Conservation (phyloP, 1,139 yeast species). For the Scheffersomyces quercinus region DNA sequence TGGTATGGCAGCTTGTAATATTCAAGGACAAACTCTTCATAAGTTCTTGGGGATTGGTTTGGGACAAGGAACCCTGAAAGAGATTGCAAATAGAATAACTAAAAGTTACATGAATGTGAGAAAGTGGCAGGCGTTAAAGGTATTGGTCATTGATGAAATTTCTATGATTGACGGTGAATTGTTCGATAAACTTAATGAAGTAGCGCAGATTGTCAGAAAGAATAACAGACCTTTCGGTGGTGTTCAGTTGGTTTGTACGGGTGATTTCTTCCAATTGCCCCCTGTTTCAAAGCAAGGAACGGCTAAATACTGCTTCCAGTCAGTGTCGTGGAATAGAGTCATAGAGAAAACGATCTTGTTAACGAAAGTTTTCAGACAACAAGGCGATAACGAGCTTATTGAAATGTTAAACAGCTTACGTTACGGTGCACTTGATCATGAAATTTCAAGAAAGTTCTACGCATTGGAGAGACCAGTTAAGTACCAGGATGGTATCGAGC, state of each 20-base stretch:
- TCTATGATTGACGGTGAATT: conserved; percentile 85
- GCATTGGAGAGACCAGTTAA: conserved; percentile 51
- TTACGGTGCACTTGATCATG: conserved; percentile 56
- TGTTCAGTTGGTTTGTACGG: conserved; percentile 79
- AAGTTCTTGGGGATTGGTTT: conserved; percentile 78
- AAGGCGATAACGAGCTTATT: conserved; percentile 65
- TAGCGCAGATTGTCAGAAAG: conserved; percentile 59
- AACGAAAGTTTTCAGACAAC: conserved; percentile 70
- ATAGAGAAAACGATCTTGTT: conserved; percentile 58
- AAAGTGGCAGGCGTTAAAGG: conserved; percentile 63
- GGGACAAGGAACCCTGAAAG: conserved; percentile 52
- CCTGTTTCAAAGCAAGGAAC: conserved; percentile 60
- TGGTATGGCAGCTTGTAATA: conserved; percentile 86
- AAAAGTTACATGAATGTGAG: conserved; percentile 44
- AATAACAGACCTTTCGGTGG: conserved; percentile 78
- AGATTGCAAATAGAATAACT: conserved; percentile 46
- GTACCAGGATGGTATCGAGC: conserved; percentile 74
- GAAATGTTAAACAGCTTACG: conserved; percentile 76
- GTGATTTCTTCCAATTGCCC: conserved; percentile 90
- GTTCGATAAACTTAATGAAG: conserved; percentile 65
- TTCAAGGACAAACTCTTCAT: conserved; percentile 82
- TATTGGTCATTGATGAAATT: conserved; percentile 79
- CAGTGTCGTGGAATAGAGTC: conserved; percentile 54
- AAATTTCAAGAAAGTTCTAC: conserved; percentile 45
- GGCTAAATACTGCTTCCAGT: conserved; percentile 57